Evolutionary conservation across 768 basidiomycete genomes (phyloP).

Genomic region (Lactarius evosmus): DNA sequence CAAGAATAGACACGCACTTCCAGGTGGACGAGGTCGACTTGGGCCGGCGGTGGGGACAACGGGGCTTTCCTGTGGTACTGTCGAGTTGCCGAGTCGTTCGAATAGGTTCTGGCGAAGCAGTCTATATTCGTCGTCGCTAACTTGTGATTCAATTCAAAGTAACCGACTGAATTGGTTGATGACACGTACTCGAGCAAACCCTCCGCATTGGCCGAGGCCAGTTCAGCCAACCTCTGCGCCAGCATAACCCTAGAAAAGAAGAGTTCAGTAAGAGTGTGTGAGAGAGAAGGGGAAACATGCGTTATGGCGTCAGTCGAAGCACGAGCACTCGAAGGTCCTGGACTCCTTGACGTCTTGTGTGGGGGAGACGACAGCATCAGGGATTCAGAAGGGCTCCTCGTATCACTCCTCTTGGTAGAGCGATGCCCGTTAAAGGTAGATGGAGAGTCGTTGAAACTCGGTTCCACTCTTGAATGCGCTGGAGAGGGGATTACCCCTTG

Average conservation of each 20-base stretch:
- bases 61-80: conserved; percentile 59
- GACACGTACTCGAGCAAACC: conserved; percentile 67
- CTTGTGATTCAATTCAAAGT: conserved; percentile 7
- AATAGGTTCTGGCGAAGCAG: conserved; percentile 81
- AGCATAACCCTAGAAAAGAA: conserved; percentile 56
- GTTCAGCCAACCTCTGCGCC: conserved; percentile 76
- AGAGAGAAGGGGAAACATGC: conserved; percentile 28
- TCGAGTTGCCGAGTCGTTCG: conserved; percentile 63
- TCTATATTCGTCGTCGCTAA: conserved; percentile 83
- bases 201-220: conserved; percentile 76
- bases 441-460: conserved; percentile 25
- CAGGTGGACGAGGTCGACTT: conserved; percentile 11
- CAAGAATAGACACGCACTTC: conserved; percentile 4
- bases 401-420: background rate
- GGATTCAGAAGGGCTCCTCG: conserved; percentile 26
- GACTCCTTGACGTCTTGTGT: conserved; percentile 1
- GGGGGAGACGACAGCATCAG: conserved; percentile 17
- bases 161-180: conserved; percentile 1
- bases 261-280: conserved; percentile 21
- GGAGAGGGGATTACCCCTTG: conserved; percentile 23
- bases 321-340: conserved; percentile 11
- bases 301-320: conserved; percentile 25
- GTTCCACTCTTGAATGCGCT: conserved; percentile 14
- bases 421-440: conserved; percentile 5
- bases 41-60: conserved; percentile 52